Conservation (phyloP, 257 asterid species). For the Ocimum tenuiflorum region DNA sequence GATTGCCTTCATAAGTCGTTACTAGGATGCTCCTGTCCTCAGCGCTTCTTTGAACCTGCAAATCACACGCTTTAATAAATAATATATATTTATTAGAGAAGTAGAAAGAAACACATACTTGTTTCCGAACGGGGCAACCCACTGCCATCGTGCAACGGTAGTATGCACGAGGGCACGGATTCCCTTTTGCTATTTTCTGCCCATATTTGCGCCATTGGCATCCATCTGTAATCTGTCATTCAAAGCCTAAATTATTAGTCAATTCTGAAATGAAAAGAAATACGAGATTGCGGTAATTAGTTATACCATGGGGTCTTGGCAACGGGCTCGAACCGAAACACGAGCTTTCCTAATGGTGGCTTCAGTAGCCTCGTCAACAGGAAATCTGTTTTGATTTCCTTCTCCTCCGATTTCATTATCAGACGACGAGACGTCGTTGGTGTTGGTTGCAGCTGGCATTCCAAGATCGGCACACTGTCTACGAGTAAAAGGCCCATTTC, state of each 20-base stretch:
- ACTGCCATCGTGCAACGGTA: constrained; percentile 87
- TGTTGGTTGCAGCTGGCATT: constrained; percentile 21
- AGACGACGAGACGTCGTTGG: constrained; percentile 37
- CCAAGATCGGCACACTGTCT: constrained; percentile 68
- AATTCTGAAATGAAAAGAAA: too few relatives aligned
- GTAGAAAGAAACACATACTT: constrained; percentile 31
- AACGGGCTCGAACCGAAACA: constrained; percentile 73
- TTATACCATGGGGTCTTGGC: constrained; percentile 62
- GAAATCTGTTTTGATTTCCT: constrained; percentile 28
- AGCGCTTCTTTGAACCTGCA: constrained; percentile 75
- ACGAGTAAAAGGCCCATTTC: constrained; percentile 30
- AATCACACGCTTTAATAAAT: too few relatives aligned
- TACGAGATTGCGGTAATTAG: too few relatives aligned
- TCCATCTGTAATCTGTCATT: constrained; percentile 61
- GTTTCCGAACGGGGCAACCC: constrained; percentile 80
- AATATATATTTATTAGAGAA: too few relatives aligned
- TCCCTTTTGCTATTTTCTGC: constrained; percentile 90
- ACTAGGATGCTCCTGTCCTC: constrained; percentile 54
- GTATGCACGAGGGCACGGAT: constrained; percentile 87
- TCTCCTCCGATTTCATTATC: constrained; percentile 27
- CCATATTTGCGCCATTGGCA: constrained; percentile 94
- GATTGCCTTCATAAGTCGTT: constrained; percentile 79
- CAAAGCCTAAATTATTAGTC: background rate
- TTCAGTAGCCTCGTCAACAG: constrained; percentile 68
- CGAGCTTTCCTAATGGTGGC: constrained; percentile 83